Evolutionary conservation across 805 yeast genomes (phyloP), one percentile per base, ranked within the genome.

Genomic region (Kockiozyma suomiensis): DNA sequence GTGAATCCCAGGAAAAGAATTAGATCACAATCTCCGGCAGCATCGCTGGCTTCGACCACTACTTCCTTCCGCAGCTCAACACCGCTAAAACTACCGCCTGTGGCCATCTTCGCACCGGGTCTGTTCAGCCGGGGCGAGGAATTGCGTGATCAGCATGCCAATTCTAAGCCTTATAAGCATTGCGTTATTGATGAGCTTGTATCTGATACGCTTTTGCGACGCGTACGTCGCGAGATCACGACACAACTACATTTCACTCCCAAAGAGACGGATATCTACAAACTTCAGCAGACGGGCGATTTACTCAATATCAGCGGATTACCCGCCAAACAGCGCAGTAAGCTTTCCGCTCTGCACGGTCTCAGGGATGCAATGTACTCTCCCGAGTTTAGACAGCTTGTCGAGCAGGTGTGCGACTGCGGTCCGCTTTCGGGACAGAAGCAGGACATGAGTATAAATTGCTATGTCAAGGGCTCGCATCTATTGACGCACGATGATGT

Each of bases 241-340:
- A 75, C 79, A 1, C 87, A 91, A 69, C 86, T 94, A 62, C 94
- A 89, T 46, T 94, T 96, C 78, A 91, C 98, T 8, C 84, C 86
- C 68, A 94, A 96, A 73, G 99, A 96, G 74, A 94, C 99, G 0
- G 99, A 94, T 72, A 94, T 94, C 64, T 94, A 94, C 75, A 92
- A 90, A 73, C 96, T 85, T 75, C 76, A 72, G 56, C 81, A 97
- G 86, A 78, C 88, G 83, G 75, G 99, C 87, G 72, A 97, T 74
- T 81, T 94, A 67, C 97, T 97, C 43, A 96, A 94, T 72, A 75
- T 94, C 45, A 87, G 94, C 0, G 97, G 97, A 0, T 78, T 94
- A 62, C 83, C 90, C 63, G 80, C 85, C 79, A 82, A 84, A 56
- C 96, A 93, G 71, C 74, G 88, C 25, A 79, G 85, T 5, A 78